Evolutionary conservation across 169 alveolate species (phyloP), one percentile per base, ranked within the genome.

Genomic region (Toxoplasma gondii): DNA sequence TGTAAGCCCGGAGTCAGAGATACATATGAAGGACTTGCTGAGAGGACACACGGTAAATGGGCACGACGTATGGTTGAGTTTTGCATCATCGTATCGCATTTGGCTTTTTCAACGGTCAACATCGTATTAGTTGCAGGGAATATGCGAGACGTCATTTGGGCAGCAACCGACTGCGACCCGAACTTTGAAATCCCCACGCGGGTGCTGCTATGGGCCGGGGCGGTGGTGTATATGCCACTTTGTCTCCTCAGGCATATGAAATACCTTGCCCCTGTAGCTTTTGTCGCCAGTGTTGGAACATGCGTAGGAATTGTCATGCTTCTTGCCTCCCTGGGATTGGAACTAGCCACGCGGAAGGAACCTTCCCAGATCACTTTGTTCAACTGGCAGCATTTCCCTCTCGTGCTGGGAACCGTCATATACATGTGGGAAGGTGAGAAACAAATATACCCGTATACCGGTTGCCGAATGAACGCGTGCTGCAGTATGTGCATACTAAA

Each of bases 371-470:
- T 74, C 27, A 31, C 84, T 1, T 36, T 74, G 39, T 31, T 12
- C 39, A 27, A 36, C 84, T 74, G 84, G 41, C 39, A 19, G 27
- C 1, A n/a, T n/a, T 74, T 31, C 27, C 84, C 84, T 9, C 84
- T 74, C 84, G 44, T 74, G 49, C 44, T 74, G 22, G 84, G 84
- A 17, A 74, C 84, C 45, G 44, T 31, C 17, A 74, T 74, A 17
- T 74, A 74, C 84, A 31, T 74, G 49, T 74, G 84, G 84, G 84
- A 74, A 36, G 84, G 84, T 74, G 44, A 74, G 74, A 16, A 19
- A 49, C 4, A 49, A 49, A n/a, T n/a, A 49, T 49, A 12, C 58
- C 58, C 58, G 12, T 7, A 49, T 49, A 49, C 22, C 58, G 4
- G 12, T 58, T 24, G 24, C 70, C 16, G 70, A 58, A 58, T 16